Percentiles rank a stretch among this genome's conserved stretches.
phyloP scores from a whole-genome alignment of 345 rosid genomes.

The Syzygium jambos region DNA sequence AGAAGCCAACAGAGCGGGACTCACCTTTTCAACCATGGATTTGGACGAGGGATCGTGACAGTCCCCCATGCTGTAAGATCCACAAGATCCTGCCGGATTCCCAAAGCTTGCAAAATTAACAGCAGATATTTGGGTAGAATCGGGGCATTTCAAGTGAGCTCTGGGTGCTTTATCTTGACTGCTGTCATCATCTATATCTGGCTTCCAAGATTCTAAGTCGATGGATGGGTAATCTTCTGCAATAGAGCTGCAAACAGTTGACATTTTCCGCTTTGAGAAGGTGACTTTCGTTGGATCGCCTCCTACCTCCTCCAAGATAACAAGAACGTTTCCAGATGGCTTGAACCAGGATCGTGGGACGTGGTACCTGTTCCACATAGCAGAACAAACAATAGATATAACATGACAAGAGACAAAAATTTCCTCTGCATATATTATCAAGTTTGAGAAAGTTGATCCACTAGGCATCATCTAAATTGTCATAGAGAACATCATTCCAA shows the following conservation, averaged over 20 bases:
- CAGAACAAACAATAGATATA: background rate
- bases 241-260: slow-evolving; percentile 22
- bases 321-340: slow-evolving; percentile 71
- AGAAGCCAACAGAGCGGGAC: background rate
- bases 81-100: slow-evolving; percentile 47
- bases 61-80: slow-evolving; percentile 35
- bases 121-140: slow-evolving; percentile 15
- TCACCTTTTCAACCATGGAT: slow-evolving; percentile 39
- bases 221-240: slow-evolving; percentile 34
- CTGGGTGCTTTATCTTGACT: slow-evolving; percentile 3
- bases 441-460: background rate
- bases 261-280: slow-evolving; percentile 50
- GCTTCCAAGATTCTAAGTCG: background rate
- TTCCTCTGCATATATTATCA: background rate
- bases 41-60: slow-evolving; percentile 47
- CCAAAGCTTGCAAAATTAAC: slow-evolving; percentile 62
- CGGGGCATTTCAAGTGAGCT: slow-evolving; percentile 34
- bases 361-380: slow-evolving; percentile 57
- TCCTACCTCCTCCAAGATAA: slow-evolving; percentile 84
- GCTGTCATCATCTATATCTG: slow-evolving; percentile 7
- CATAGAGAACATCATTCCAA: background rate
- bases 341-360: slow-evolving; percentile 96
- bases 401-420: background rate
- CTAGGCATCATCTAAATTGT: background rate
- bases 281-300: slow-evolving; percentile 69